A percentile compares a stretch with the other conserved stretches of the same genome.
Evolutionary conservation across 495 filamentous ascomycete species (phyloP).

Genomic region (Penicillium soppii): DNA sequence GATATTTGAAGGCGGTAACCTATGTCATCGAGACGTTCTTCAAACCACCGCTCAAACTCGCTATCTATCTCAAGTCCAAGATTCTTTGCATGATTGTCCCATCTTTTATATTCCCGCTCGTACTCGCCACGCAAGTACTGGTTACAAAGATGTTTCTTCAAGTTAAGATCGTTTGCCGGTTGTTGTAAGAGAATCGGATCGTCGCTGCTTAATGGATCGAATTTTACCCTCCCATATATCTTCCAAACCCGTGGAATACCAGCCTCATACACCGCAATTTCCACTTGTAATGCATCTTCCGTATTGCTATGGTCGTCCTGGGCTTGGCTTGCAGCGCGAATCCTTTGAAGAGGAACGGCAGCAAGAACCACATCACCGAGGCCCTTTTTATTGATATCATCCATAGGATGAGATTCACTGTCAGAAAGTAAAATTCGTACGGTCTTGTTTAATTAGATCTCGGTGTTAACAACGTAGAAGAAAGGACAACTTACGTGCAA

Average conservation of each 20-base stretch:
- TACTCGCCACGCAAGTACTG: background rate
- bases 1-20: no score
- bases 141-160: background rate
- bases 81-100: no score
- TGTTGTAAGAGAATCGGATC: background rate
- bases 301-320: background rate
- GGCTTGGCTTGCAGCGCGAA: background rate
- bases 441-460: background rate
- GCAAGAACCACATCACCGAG: background rate
- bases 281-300: background rate
- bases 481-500: background rate
- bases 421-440: background rate
- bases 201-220: background rate
- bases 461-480: background rate
- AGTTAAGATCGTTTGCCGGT: background rate
- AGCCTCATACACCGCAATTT: background rate
- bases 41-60: no score
- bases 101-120: no score
- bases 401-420: background rate
- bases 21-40: no score
- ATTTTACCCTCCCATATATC: background rate
- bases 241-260: background rate
- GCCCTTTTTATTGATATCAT: background rate
- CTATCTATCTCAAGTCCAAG: no score
- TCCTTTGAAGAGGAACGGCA: background rate